Conservation (phyloP, 257 asterid genomes). For the Solanum stenotomum region DNA sequence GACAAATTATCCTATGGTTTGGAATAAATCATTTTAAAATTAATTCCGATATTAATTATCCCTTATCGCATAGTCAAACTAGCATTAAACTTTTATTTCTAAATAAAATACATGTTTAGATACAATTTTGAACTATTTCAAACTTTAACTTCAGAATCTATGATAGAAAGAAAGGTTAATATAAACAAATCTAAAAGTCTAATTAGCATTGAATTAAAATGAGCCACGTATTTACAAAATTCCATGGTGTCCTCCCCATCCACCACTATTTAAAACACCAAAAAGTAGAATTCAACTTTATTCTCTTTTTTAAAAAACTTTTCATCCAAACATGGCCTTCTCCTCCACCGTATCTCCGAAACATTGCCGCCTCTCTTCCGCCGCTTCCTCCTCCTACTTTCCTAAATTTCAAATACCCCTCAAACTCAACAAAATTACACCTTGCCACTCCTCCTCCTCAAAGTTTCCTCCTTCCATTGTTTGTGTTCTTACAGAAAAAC, state of each 20-base stretch:
- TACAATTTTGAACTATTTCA: background rate
- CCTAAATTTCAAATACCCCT: background rate
- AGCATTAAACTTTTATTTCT: background rate
- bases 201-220: background rate
- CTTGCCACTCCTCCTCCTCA: slow-evolving; percentile 10
- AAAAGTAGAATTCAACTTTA: background rate
- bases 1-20: too few species aligned
- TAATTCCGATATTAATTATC: background rate
- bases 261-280: background rate
- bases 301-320: background rate
- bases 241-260: background rate
- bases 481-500: slow-evolving; percentile 21
- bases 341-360: slow-evolving; percentile 8
- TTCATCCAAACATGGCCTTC: slow-evolving; percentile 2
- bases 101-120: background rate
- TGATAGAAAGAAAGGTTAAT: rapidly evolving
- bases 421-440: slow-evolving; percentile 7
- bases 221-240: background rate
- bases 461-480: background rate
- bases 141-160: background rate
- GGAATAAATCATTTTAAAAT: background rate
- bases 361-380: slow-evolving; percentile 14
- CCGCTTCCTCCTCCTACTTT: slow-evolving; percentile 15
- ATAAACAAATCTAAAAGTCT: background rate
- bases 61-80: background rate